phyloP scores from a whole-genome alignment of 148 eudicot genomes.

The Selenicereus undatus region DNA sequence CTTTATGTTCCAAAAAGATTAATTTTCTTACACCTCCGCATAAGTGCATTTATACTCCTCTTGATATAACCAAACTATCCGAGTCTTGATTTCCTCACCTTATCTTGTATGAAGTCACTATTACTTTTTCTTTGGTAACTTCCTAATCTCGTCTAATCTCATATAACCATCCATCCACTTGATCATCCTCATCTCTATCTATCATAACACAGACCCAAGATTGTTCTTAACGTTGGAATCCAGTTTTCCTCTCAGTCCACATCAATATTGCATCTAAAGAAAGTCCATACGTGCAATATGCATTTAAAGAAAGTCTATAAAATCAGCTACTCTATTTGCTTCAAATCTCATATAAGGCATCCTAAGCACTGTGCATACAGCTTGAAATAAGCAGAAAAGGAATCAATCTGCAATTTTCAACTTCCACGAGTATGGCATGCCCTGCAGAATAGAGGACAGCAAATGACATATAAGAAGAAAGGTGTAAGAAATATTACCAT shows the following conservation, averaged over 20 bases:
- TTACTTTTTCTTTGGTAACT: too few species aligned
- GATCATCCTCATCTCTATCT: too few species aligned
- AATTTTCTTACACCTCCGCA: too few species aligned
- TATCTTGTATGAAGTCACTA: too few species aligned
- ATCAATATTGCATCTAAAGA: background rate
- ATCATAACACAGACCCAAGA: background rate
- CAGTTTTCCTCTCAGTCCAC: background rate
- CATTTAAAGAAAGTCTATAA: background rate
- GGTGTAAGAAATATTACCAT: conserved; percentile 36
- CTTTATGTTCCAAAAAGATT: too few species aligned
- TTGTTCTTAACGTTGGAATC: background rate
- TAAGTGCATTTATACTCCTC: too few species aligned
- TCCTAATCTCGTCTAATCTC: too few species aligned
- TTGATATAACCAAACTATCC: too few species aligned
- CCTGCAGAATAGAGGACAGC: background rate
- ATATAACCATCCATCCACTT: too few species aligned
- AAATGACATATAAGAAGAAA: background rate
- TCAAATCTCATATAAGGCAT: background rate
- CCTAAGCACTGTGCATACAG: background rate
- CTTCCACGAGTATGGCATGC: background rate
- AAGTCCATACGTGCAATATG: background rate
- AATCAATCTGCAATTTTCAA: background rate
- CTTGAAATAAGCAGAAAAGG: conserved; percentile 1
- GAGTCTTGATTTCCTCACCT: too few species aligned
- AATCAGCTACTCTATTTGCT: background rate